phyloP scores from a whole-genome alignment of 768 basidiomycete genomes.

The Leccinellum albellum region DNA sequence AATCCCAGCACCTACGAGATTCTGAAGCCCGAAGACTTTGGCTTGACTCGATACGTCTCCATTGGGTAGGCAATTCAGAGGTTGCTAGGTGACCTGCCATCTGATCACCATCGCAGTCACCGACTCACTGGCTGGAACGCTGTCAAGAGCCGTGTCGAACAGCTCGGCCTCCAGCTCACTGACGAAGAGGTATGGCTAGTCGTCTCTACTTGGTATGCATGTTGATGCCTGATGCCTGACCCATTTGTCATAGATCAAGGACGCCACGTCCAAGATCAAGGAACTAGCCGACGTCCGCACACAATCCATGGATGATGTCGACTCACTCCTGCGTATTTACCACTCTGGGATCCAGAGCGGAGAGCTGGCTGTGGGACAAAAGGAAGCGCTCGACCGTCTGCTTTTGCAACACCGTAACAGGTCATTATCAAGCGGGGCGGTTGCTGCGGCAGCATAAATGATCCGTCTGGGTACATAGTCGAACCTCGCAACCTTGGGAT shows the following conservation, averaged over 20 bases:
- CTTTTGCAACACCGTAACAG: slow-evolving; percentile 69
- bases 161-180: slow-evolving; percentile 82
- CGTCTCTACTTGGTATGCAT: neutral
- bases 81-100: neutral
- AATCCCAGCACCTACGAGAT: slow-evolving; percentile 99
- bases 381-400: slow-evolving; percentile 83
- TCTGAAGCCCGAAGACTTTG: slow-evolving; percentile 98
- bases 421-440: slow-evolving; percentile 7
- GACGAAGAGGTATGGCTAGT: slow-evolving; percentile 69
- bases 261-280: slow-evolving; percentile 99
- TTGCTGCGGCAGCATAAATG: slow-evolving; percentile 9
- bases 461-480: neutral
- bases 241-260: slow-evolving; percentile 68
- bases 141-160: slow-evolving; percentile 98
- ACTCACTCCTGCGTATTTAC: slow-evolving; percentile 92
- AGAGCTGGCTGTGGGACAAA: slow-evolving; percentile 90
- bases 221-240: slow-evolving; percentile 8
- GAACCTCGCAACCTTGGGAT: neutral
- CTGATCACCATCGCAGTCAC: slow-evolving; percentile 48
- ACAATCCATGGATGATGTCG: slow-evolving; percentile 99
- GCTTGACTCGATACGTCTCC: slow-evolving; percentile 94
- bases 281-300: slow-evolving; percentile 97
- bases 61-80: slow-evolving; percentile 60
- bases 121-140: slow-evolving; percentile 99
- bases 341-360: slow-evolving; percentile 92